Evolutionary conservation across 164 flowering plant genomes (phyloP).

Genomic region (Magnolia officinalis): DNA sequence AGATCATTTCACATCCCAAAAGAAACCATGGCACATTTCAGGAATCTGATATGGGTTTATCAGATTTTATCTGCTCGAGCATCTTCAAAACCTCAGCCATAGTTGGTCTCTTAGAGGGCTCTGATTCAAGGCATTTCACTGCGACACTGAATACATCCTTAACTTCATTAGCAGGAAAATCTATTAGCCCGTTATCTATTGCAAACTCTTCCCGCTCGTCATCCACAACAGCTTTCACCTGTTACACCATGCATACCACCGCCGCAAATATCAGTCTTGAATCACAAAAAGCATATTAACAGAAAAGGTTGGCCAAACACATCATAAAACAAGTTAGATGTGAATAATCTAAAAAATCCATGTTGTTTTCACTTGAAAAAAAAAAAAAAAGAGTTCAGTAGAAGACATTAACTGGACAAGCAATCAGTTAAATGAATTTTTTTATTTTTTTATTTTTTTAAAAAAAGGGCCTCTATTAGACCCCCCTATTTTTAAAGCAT

Average conservation of each 20-base stretch:
- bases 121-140: slow-evolving; percentile 73
- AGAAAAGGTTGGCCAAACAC: background rate
- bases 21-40: slow-evolving; percentile 4
- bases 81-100: slow-evolving; percentile 83
- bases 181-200: slow-evolving; percentile 46
- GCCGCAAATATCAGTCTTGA: background rate
- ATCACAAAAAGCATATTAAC: background rate
- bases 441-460: too few relatives aligned
- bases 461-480: too few relatives aligned
- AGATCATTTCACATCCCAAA: background rate
- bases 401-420: too few relatives aligned
- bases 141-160: slow-evolving; percentile 58
- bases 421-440: too few relatives aligned
- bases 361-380: background rate
- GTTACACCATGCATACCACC: slow-evolving; percentile 13
- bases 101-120: slow-evolving; percentile 76
- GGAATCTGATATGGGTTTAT: slow-evolving; percentile 23
- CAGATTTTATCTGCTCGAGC: slow-evolving; percentile 62
- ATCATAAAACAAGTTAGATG: background rate
- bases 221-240: slow-evolving; percentile 76
- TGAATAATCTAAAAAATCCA: background rate
- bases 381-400: too few relatives aligned
- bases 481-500: too few relatives aligned
- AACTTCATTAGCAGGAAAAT: slow-evolving; percentile 51
- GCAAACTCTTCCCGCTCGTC: slow-evolving; percentile 67